Evolutionary conservation across 305 asterid species (phyloP).

Genomic region (Lippia alba): DNA sequence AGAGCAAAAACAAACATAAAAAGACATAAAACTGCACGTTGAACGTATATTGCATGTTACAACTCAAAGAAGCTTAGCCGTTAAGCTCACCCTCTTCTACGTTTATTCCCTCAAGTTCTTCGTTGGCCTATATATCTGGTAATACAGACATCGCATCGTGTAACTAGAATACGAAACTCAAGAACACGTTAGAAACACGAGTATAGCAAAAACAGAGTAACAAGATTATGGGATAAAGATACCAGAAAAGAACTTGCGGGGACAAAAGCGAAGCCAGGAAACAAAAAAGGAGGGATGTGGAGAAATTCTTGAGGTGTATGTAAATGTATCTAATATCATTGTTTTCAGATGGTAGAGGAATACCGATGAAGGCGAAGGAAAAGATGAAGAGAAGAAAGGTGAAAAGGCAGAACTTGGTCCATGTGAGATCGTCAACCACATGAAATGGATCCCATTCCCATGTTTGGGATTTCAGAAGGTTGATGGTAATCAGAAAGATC

Average conservation of each 20-base stretch:
- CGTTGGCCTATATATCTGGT: not conserved
- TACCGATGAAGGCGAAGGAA: not conserved
- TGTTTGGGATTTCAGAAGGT: slow-evolving; percentile 6
- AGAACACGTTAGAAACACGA: not conserved
- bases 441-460: slow-evolving; percentile 22
- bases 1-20: too few relatives aligned
- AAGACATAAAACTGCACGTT: too few relatives aligned
- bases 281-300: not conserved
- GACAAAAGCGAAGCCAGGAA: not conserved
- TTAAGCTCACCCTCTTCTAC: not conserved
- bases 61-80: not conserved
- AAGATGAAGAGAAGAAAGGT: not conserved
- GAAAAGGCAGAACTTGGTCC: not conserved
- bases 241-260: not conserved
- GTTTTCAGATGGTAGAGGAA: not conserved
- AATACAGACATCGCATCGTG: not conserved
- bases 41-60: too few relatives aligned
- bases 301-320: not conserved
- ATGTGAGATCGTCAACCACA: not conserved
- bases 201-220: not conserved
- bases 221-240: not conserved
- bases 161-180: not conserved
- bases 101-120: not conserved
- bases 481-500: not conserved
- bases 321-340: not conserved